Conservation (phyloP, 2,329 filamentous ascomycete genomes). For the Zalaria obscura region DNA sequence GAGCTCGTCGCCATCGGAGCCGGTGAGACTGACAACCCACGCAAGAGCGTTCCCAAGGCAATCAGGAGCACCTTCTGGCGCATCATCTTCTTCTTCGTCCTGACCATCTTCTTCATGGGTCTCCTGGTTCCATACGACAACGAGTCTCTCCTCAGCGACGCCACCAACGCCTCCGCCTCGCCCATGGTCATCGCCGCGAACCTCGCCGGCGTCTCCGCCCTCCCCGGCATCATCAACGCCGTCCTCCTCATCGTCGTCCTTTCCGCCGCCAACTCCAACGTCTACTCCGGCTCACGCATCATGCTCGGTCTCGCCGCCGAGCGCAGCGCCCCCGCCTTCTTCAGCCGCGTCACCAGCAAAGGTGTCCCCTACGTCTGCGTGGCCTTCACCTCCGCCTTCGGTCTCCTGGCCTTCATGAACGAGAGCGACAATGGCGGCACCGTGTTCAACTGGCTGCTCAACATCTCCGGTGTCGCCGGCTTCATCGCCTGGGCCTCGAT, state of each 20-base stretch:
- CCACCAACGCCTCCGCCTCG: slow-evolving; percentile 34
- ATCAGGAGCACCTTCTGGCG: slow-evolving; percentile 23
- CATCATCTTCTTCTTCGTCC: slow-evolving; percentile 21
- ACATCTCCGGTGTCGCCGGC: slow-evolving; percentile 32
- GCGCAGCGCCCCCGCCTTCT: slow-evolving; percentile 27
- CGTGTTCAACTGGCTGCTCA: slow-evolving; percentile 60
- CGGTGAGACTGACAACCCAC: slow-evolving; percentile 36
- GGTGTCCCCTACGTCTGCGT: slow-evolving; percentile 33
- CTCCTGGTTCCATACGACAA: slow-evolving; percentile 21
- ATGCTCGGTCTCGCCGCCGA: slow-evolving; percentile 49
- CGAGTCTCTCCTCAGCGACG: slow-evolving; percentile 20
- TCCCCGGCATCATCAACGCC: slow-evolving; percentile 52
- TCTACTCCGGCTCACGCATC: slow-evolving; percentile 53
- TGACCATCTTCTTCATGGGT: slow-evolving; percentile 21
- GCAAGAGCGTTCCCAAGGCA: slow-evolving; percentile 26
- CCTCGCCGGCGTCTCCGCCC: slow-evolving; percentile 43
- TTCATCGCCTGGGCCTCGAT: slow-evolving; percentile 62
- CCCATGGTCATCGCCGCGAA: slow-evolving; percentile 55
- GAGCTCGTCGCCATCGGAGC: slow-evolving; percentile 40
- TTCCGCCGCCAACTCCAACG: slow-evolving; percentile 32
- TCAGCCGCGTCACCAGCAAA: slow-evolving; percentile 25
- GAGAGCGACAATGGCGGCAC: slow-evolving; percentile 50
- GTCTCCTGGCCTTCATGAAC: slow-evolving; percentile 60
- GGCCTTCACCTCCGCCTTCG: slow-evolving; percentile 35
- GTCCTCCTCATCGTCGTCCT: slow-evolving; percentile 49